phyloP scores from a whole-genome alignment of 2,329 filamentous ascomycete species.

The Paramyrothecium sp. region DNA sequence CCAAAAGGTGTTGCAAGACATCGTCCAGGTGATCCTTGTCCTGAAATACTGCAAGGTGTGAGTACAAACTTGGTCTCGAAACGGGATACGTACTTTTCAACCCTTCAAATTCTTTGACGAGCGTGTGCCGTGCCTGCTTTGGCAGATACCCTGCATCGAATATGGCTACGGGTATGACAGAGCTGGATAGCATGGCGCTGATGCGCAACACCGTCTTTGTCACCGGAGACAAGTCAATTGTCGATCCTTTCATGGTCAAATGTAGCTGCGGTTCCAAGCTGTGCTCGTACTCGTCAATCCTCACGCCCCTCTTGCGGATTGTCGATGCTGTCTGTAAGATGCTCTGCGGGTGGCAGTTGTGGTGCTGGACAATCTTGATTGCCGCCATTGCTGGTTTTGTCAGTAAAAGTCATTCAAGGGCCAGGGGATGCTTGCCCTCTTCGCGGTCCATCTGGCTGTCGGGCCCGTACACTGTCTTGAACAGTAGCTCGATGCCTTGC shows the following conservation, averaged over 20 bases:
- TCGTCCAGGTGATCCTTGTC: slow-evolving; percentile 15
- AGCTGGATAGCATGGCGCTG: slow-evolving; percentile 20
- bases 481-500: slow-evolving; percentile 15
- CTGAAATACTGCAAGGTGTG: slow-evolving; percentile 17
- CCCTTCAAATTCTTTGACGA: slow-evolving; percentile 10
- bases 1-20: slow-evolving; percentile 19
- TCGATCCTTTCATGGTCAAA: slow-evolving; percentile 13
- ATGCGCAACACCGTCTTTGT: slow-evolving; percentile 18
- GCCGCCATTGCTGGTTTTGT: slow-evolving; percentile 13
- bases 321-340: slow-evolving; percentile 17
- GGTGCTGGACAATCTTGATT: slow-evolving; percentile 9
- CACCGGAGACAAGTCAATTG: slow-evolving; percentile 19
- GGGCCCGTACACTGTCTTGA: slow-evolving; percentile 6
- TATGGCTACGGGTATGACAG: slow-evolving; percentile 17
- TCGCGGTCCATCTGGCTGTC: background rate
- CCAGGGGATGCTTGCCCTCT: background rate
- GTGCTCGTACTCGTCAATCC: slow-evolving; percentile 12
- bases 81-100: slow-evolving; percentile 14
- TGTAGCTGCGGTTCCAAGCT: slow-evolving; percentile 8
- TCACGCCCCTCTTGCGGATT: slow-evolving; percentile 14
- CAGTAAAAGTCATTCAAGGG: background rate
- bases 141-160: slow-evolving; percentile 9
- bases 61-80: too few relatives aligned
- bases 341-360: slow-evolving; percentile 16
- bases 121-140: slow-evolving; percentile 10